Evolutionary conservation across 2,329 filamentous ascomycete species (phyloP).

Genomic region (Trichoderma simmonsii): DNA sequence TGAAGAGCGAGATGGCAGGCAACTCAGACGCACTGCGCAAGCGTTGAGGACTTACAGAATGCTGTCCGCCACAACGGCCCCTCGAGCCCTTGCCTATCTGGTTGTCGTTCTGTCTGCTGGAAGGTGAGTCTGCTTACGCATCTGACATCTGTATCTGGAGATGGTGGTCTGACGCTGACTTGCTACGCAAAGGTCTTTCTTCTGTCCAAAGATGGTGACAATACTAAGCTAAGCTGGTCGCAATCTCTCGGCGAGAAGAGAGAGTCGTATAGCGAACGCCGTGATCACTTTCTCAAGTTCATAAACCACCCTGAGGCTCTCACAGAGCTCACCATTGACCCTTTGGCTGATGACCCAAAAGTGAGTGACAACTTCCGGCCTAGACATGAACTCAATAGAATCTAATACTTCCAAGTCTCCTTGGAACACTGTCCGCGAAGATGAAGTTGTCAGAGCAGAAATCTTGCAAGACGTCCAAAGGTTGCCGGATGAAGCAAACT

Average conservation of each 20-base stretch:
- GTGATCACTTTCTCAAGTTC: slow-evolving; percentile 73
- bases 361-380: slow-evolving; percentile 34
- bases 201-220: slow-evolving; percentile 61
- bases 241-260: slow-evolving; percentile 65
- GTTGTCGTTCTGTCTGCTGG: slow-evolving; percentile 86
- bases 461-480: slow-evolving; percentile 93
- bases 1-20: slow-evolving; percentile 65
- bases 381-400: slow-evolving; percentile 18
- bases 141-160: neutral
- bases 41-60: slow-evolving; percentile 59
- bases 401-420: slow-evolving; percentile 60
- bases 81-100: slow-evolving; percentile 63
- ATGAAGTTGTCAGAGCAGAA: slow-evolving; percentile 80
- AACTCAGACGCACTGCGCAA: slow-evolving; percentile 56
- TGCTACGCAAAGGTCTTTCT: slow-evolving; percentile 63
- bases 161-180: slow-evolving; percentile 2
- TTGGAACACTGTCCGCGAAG: slow-evolving; percentile 81
- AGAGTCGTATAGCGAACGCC: slow-evolving; percentile 68
- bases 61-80: slow-evolving; percentile 60
- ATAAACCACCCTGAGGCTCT: slow-evolving; percentile 83
- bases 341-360: slow-evolving; percentile 74
- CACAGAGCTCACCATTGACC: slow-evolving; percentile 68
- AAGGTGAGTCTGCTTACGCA: slow-evolving; percentile 54
- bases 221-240: slow-evolving; percentile 63
- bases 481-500: slow-evolving; percentile 88